Evolutionary conservation across 148 eudicot species (phyloP), one percentile per base, ranked within the genome.

Genomic region (Camellia sinensis): DNA sequence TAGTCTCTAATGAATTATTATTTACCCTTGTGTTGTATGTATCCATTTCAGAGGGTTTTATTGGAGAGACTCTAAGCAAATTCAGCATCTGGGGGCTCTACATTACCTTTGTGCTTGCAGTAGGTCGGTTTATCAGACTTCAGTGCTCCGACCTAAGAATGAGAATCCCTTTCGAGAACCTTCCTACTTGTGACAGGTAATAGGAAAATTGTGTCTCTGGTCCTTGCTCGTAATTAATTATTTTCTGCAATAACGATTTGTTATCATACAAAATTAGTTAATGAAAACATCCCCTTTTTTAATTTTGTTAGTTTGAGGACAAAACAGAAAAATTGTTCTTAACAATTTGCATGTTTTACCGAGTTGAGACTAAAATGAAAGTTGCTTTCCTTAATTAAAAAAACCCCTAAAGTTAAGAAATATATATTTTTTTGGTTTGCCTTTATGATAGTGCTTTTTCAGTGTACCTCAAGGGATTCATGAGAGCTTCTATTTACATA

Each of bases 41-140:
- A 52, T 77, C 19, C 72, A 60, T 84, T 80, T 48, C 86, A 97
- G 99, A 94, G 90, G 99, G 99, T 71, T 81, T 97, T 82, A 87
- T 97, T 57, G 99, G 99, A 71, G 99, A 97, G 72, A 97, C 99
- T 13, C 90, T 94, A 65, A 97, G 98, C 95, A 97, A 97, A 86
- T 97, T 94, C 88, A 97, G 95, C 90, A 97, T 97, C 78, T 97
- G 99, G 98, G 95, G 98, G 56, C 94, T 97, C 41, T 97, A 97
- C 84, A 97, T 97, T 79, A 97, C 99, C 73, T 95, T 95, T 82
- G 99, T 95, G 78, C 90, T 95, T 65, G 99, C 99, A 72, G 99
- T 95, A 63, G 99, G 99, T 78, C 97, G 99, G 52, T 95, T 95
- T 80, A 95, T 95, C 71, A 95, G 97, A 89, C 93, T 96, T 78